Base-by-base conservation (phyloP, 2,329 filamentous ascomycete genomes). In the Ascochyta clinopodiicola region DNA sequence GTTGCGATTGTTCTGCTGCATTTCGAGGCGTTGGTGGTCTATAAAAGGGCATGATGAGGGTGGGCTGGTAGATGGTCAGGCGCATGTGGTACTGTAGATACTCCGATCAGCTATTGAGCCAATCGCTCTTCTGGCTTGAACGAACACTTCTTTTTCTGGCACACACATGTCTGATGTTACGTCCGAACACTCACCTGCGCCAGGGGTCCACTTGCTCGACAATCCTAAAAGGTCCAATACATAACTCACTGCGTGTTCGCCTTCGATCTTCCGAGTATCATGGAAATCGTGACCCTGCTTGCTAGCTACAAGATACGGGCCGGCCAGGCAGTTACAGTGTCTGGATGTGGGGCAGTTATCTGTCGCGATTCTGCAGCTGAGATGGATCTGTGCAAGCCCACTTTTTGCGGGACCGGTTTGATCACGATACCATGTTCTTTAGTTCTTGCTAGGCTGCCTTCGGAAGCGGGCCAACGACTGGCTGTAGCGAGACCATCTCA, bases 21-120 rank as follows among this genome's bases (percentile, higher is more conserved):
- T 64, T 59, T 52, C 36, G 29, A 48, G 62, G 62, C 62, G 62
- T 59, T 56, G 10, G 29, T 38, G 47, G 51, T 52, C 24, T 25
- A 51, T 19, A 51, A 47, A 44, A 54, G 17, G 31, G 42, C 47
- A 56, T 44, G 53, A 25, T 27, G 46, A 36, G 15, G 44, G 40
- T 52, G 39, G 44, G 31, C 27, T 13, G 39, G 36, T 32, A 29
- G 48, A 48, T 31, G 40, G 29, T 44, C 8, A 29, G 53, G 53
- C 53, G 53, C 19, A 47, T 19, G 21, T 46, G 40, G 21, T 48
- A 44, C 13, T 39, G 27, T 31, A 44, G 39, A 49, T 44, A 40
- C 35, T 44, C 24, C 43, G 50, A 34, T 38, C 13, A 40, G 29
- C 29, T 32, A 24, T 31, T 46, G 31, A 34, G 43, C 27, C 32